phyloP scores from a whole-genome alignment of 2,329 filamentous ascomycete genomes.

The Epichloe glyceriae region DNA sequence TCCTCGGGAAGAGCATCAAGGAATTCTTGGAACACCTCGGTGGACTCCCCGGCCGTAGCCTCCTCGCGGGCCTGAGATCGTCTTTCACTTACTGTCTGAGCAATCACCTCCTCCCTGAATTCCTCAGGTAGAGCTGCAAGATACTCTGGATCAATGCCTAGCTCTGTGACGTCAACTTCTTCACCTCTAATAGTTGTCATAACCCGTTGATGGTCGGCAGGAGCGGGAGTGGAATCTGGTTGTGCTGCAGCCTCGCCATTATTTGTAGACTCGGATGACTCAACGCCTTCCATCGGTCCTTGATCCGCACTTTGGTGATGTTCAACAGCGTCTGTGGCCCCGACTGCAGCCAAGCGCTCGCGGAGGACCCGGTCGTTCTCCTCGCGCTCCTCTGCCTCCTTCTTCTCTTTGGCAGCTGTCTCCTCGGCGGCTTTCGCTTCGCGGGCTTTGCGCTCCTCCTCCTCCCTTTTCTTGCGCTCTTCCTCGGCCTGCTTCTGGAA shows the following conservation, averaged over 20 bases:
- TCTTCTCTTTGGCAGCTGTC: conserved; percentile 50
- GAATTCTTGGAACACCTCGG: conserved; percentile 85
- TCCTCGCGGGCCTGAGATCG: conserved; percentile 62
- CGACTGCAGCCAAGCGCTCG: conserved; percentile 39
- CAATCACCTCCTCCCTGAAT: conserved; percentile 88
- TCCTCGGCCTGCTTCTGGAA: conserved; percentile 38
- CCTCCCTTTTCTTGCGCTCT: conserved; percentile 47
- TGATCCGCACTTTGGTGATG: conserved; percentile 10
- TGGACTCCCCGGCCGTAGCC: conserved; percentile 58
- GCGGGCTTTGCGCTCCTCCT: conserved; percentile 50
- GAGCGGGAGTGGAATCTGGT: conserved; percentile 7
- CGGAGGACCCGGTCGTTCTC: conserved; percentile 21
- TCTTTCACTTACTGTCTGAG: conserved; percentile 73
- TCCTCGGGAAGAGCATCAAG: conserved; percentile 84
- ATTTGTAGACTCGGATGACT: conserved; percentile 32
- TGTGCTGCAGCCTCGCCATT: conserved; percentile 18
- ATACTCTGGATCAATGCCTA: conserved; percentile 91
- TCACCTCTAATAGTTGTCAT: conserved; percentile 76
- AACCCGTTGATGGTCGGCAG: conserved; percentile 37
- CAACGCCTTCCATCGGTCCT: conserved; percentile 66
- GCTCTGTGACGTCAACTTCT: conserved; percentile 81
- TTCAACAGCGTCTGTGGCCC: conserved; percentile 31
- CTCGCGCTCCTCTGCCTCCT: conserved; percentile 58
- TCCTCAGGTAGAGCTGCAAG: conserved; percentile 96
- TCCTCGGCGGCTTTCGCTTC: conserved; percentile 64